These are phyloP conservation scores for Brassica napus DNA, from an alignment of 345 rosid genomes.

Conservation along the genomic window Da-Ae NC_063442.1:37865001-37865500, in stretches of 20 bases:
- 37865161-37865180: constrained; percentile 26
- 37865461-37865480: constrained; percentile 19
- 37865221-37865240: constrained; percentile 35
- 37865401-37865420: constrained; percentile 36
- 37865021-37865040: not conserved
- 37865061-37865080: constrained; percentile 12
- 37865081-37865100: not conserved
- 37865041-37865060: not conserved
- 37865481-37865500: not conserved
- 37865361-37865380: constrained; percentile 26
- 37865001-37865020: constrained; percentile 42
- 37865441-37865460: constrained; percentile 21
- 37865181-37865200: constrained; percentile 22
- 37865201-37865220: constrained; percentile 36
- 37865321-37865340: constrained; percentile 37
- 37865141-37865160: constrained; percentile 4
- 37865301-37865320: constrained; percentile 40
- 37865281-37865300: constrained; percentile 34
- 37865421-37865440: constrained; percentile 3
- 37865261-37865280: constrained; percentile 30
- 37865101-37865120: not conserved
- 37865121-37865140: not conserved
- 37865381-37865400: constrained; percentile 39
- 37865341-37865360: constrained; percentile 22
- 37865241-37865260: constrained; percentile 23